phyloP scores from a whole-genome alignment of 768 basidiomycete species.

The Calocybe cyanea region DNA sequence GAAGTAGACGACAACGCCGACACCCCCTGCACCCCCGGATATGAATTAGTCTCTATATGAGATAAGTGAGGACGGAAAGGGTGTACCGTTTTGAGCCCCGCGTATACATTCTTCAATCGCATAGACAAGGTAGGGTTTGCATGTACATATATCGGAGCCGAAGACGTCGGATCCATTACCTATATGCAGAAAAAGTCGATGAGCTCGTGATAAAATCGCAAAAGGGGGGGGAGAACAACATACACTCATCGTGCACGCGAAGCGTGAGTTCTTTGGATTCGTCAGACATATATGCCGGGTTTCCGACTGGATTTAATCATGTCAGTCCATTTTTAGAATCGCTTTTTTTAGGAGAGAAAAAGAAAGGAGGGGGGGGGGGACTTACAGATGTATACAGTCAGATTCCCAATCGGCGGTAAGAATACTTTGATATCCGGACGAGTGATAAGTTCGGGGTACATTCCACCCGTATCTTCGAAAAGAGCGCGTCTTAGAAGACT shows the following conservation, averaged over 20 bases:
- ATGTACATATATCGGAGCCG: slow-evolving; percentile 89
- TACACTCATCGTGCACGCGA: slow-evolving; percentile 93
- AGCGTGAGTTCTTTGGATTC: slow-evolving; percentile 77
- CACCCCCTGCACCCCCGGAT: slow-evolving; percentile 53
- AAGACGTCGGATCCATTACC: slow-evolving; percentile 96
- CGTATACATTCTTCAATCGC: slow-evolving; percentile 93
- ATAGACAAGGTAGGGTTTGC: slow-evolving; percentile 89
- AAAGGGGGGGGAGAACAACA: slow-evolving; percentile 13
- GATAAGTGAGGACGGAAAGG: background rate
- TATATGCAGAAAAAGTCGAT: too few relatives aligned
- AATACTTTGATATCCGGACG: slow-evolving; percentile 94
- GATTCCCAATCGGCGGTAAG: slow-evolving; percentile 88
- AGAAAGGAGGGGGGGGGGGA: background rate
- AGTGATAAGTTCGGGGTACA: slow-evolving; percentile 95
- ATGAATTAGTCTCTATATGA: background rate
- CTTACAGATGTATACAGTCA: slow-evolving; percentile 90
- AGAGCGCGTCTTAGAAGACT: slow-evolving; percentile 80
- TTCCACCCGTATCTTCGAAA: slow-evolving; percentile 95
- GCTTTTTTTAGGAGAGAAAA: background rate
- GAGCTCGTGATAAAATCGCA: background rate
- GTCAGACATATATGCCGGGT: slow-evolving; percentile 74
- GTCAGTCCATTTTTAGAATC: too few relatives aligned
- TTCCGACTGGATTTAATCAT: slow-evolving; percentile 55
- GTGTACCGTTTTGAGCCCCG: slow-evolving; percentile 45
- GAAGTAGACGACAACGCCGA: slow-evolving; percentile 93